Evolutionary conservation across 257 asterid genomes (phyloP), one percentile per base, ranked within the genome.

Genomic region (Nicotiana noctiflora): DNA sequence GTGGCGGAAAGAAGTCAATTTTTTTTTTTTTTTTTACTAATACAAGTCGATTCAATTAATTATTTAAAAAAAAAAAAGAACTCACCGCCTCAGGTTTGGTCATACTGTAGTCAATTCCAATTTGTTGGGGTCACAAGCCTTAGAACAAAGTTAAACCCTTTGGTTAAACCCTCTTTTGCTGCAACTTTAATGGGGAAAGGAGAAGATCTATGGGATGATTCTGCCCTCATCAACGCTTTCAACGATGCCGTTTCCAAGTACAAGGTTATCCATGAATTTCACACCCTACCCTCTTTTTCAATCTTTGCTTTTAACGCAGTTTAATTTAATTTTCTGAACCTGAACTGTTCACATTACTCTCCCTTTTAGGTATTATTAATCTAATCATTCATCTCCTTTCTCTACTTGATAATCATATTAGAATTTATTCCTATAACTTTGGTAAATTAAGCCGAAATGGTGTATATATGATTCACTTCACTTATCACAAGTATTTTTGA

Each of bases 161-260:
- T 19, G 14, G 23, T 72, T 46, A 72, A 46, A 49, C 23, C 61
- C 23, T 40, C 32, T 6, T 46, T 21, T 18, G 10, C 37, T 75
- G 80, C 52, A 53, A 55, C 14, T 67, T 15, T 40, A 40, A 89
- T 91, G 93, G 95, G 86, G 83, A 89, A 79, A 63, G 46, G 46
- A 40, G 88, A 87, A 51, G 94, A 90, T 27, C 83, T 94, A 0
- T 92, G 97, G 97, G 97, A 91, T 82, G 98, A 94, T 85, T 88
- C 95, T 31, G 92, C 88, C 27, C 93, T 94, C 53, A 66, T 91
- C 85, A 82, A 85, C 62, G 98, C 98, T 70, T 90, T 91, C 87
- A 88, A 92, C 79, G 75, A 77, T 56, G 92, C 93, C 81, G 49
- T 92, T 64, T 85, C 89, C 81, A 90, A 88, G 49, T 90, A 87